Conservation (phyloP, 1,284 basidiomycete genomes). For the Trametes sp. region DNA sequence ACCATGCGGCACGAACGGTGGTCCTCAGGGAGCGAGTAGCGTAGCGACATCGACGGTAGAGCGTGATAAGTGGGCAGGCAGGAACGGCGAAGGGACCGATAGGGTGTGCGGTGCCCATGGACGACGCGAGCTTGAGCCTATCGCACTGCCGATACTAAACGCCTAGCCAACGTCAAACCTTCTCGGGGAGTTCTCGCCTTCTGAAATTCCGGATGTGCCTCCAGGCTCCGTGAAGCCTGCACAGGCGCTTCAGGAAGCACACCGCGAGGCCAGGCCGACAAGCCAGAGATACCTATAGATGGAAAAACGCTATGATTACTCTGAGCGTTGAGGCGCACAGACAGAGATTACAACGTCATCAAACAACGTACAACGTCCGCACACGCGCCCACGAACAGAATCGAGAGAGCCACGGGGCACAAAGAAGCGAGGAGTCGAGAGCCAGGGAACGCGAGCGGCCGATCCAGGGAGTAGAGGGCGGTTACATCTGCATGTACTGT, state of each 20-base stretch:
- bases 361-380: conserved; percentile 29
- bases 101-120: not conserved
- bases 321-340: conserved; percentile 7
- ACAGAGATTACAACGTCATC: conserved; percentile 29
- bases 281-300: not conserved
- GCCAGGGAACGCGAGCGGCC: conserved; percentile 3
- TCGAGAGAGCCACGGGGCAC: conserved; percentile 7
- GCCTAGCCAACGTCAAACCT: conserved; percentile 4
- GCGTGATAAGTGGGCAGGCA: no score
- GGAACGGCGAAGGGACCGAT: no score
- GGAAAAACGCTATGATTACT: conserved; percentile 19
- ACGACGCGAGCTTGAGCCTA: conserved; percentile 9
- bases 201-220: not conserved
- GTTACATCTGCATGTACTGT: conserved; percentile 30
- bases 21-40: not conserved
- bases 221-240: not conserved
- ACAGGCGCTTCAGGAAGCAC: not conserved
- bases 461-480: conserved; percentile 2
- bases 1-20: not conserved
- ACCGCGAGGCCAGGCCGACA: not conserved
- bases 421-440: not conserved
- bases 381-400: not conserved
- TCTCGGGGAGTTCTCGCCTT: not conserved
- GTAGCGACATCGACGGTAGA: not conserved
- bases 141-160: conserved; percentile 15